Conservation (phyloP, 768 basidiomycete species). For the Kwoniella europaea region DNA sequence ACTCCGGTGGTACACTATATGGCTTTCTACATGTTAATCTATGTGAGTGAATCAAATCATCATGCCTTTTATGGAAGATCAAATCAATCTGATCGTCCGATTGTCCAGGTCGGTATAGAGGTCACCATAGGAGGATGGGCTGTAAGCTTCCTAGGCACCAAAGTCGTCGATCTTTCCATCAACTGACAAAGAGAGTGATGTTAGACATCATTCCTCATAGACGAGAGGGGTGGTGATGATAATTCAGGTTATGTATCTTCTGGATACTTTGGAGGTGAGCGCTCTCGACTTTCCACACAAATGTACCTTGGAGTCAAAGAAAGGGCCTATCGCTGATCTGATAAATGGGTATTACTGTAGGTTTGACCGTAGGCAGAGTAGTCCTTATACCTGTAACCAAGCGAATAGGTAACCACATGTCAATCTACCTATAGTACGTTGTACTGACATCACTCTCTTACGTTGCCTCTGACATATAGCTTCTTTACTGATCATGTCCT, state of each 20-base stretch:
- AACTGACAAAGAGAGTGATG: background rate
- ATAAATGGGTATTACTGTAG: slow-evolving; percentile 6
- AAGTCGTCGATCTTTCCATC: too few relatives aligned
- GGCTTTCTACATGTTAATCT: slow-evolving; percentile 56
- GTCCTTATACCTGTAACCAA: slow-evolving; percentile 64
- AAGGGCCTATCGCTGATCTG: background rate
- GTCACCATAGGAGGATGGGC: slow-evolving; percentile 58
- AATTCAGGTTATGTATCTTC: slow-evolving; percentile 56
- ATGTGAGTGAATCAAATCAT: slow-evolving; percentile 42
- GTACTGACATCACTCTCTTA: background rate
- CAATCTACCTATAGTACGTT: slow-evolving; percentile 59
- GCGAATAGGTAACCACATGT: slow-evolving; percentile 57
- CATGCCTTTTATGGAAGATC: background rate
- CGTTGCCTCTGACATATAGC: background rate
- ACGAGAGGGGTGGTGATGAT: slow-evolving; percentile 43
- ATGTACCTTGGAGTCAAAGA: background rate
- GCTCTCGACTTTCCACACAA: background rate
- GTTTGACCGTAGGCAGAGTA: slow-evolving; percentile 65
- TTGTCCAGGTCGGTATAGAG: slow-evolving; percentile 56
- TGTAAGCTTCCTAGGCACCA: slow-evolving; percentile 21
- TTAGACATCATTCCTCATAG: slow-evolving; percentile 47
- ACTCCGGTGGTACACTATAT: slow-evolving; percentile 50
- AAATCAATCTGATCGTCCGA: background rate
- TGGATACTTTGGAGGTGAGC: slow-evolving; percentile 57
- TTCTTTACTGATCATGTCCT: background rate